phyloP scores from a whole-genome alignment of 441 rosid species.

The Erysimum cheiri region DNA sequence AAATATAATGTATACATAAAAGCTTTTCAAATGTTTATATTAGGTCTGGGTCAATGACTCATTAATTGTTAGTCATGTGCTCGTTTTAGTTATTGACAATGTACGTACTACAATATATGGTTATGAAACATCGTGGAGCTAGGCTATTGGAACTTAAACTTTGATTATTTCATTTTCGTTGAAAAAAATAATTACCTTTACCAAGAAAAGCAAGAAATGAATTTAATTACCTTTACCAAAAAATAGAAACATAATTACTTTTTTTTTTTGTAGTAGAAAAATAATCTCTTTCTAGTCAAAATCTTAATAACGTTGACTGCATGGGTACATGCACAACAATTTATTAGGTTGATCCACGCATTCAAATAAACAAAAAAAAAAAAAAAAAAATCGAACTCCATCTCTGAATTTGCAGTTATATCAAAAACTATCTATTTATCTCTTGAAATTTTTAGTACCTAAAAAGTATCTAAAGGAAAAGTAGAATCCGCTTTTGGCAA shows the following conservation, averaged over 20 bases:
- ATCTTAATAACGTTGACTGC: constrained; percentile 36
- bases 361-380: background rate
- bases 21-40: background rate
- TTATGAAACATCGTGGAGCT: background rate
- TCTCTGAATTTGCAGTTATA: constrained; percentile 19
- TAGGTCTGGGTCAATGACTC: background rate
- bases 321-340: constrained; percentile 35
- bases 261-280: too few species aligned
- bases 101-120: background rate
- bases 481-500: constrained; percentile 40
- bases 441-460: constrained; percentile 12
- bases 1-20: too few species aligned
- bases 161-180: background rate
- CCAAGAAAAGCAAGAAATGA: background rate
- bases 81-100: background rate
- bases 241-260: background rate
- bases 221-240: background rate
- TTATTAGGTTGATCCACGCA: background rate
- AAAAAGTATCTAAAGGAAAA: constrained; percentile 35
- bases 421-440: constrained; percentile 15
- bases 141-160: background rate
- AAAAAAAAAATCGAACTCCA: constrained; percentile 11
- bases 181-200: background rate
- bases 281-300: background rate
- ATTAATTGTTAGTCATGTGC: background rate